Evolutionary conservation across 345 rosid species (phyloP), one percentile per base, ranked within the genome.

Genomic region (Heritiera littoralis): DNA sequence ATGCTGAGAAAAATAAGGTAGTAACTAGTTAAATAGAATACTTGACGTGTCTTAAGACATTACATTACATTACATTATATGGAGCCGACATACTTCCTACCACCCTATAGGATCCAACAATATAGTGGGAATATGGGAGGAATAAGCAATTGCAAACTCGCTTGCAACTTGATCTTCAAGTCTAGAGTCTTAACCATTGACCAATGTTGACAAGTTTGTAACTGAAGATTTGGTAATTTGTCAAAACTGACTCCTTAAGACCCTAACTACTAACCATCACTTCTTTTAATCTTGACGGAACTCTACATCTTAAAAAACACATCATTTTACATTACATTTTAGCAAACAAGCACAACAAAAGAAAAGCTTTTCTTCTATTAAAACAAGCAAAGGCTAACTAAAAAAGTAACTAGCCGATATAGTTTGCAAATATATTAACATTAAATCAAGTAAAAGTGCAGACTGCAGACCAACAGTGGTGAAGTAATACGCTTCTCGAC

Each of bases 401-500:
- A 2, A 52, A 14, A 64, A 17, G 10, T 61, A 10, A 18, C 14
- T n/a, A 56, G 32, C 8, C 41, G 56, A 15, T 46, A 45, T 46
- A 61, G 9, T 11, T 38, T 41, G 4, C 63, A 52, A 35, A 12
- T 15, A 55, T 52, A 20, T 20, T 40, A 40, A 6, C 56, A 55
- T 32, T 35, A 72, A 52, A 72, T 35, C 63, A 10, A 28, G 65
- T 54, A 77, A 65, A 68, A 76, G 9, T 5, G 58, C 58, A 54
- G n/a, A 54, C 7, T 78, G 20, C 81, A 78, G 58, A 96, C 98
- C 98, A 96, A 91, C 45, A 93, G 83, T 0, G 95, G 89, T 20
- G 99, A 97, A 61, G 97, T 97, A 79, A 97, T 93, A 69, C 98
- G 95, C 90, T 97, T 97, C 89, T 97, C 98, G 0, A 96, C 99